Evolutionary conservation across 148 eudicot species (phyloP).

Genomic region (Cornus florida): DNA sequence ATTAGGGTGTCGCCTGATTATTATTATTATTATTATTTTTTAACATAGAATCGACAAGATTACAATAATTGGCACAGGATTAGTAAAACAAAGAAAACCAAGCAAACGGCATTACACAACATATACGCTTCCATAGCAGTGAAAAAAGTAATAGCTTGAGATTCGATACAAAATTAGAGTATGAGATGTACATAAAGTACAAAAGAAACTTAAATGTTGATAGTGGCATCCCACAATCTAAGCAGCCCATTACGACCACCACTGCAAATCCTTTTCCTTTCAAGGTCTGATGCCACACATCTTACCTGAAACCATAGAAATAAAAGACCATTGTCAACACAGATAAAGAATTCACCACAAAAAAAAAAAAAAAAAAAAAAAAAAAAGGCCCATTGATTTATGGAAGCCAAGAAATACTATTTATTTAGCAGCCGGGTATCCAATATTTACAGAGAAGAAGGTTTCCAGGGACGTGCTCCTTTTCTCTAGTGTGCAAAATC

Average conservation of each 20-base stretch:
- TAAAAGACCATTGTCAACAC: not conserved
- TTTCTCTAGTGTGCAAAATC: not conserved
- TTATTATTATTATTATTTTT: no score
- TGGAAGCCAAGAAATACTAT: no score
- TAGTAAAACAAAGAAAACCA: not conserved
- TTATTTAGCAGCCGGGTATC: no score
- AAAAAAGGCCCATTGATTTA: no score
- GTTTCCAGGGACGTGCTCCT: not conserved
- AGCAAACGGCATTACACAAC: not conserved
- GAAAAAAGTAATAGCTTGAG: not conserved
- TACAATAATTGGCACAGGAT: not conserved
- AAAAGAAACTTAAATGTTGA: constrained; percentile 55
- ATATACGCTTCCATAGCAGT: not conserved
- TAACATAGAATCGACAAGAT: not conserved
- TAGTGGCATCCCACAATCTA: constrained; percentile 96
- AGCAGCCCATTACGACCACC: constrained; percentile 95
- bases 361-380: no score
- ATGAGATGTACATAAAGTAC: constrained; percentile 11
- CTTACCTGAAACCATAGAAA: constrained; percentile 45
- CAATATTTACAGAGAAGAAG: no score
- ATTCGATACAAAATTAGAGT: constrained; percentile 9
- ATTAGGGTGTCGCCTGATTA: not conserved
- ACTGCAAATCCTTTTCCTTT: constrained; percentile 93
- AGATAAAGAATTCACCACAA: not conserved
- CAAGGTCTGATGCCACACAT: constrained; percentile 84